phyloP scores from a whole-genome alignment of 371 early-diverging fungal genomes.

The Actinomortierella wolfii region DNA sequence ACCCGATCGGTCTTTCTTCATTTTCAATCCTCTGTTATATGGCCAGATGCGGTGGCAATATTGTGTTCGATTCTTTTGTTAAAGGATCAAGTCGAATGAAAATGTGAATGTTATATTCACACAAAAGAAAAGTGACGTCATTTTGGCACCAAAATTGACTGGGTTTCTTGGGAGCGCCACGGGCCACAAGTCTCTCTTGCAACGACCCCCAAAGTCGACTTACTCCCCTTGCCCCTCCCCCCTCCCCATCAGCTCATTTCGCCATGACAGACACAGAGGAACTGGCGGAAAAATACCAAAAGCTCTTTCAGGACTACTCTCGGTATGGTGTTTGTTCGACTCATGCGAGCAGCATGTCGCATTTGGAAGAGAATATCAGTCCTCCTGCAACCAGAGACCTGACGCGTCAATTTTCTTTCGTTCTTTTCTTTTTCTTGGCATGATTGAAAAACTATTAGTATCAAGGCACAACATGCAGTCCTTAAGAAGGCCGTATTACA shows the following conservation, averaged over 20 bases:
- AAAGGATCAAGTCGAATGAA: neutral
- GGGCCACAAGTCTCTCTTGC: too few relatives aligned
- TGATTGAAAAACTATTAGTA: conserved; percentile 33
- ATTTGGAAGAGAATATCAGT: neutral
- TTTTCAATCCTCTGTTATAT: conserved; percentile 37
- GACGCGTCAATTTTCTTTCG: neutral
- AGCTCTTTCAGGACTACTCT: conserved; percentile 64
- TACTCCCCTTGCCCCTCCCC: too few relatives aligned
- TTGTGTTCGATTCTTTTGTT: conserved; percentile 41
- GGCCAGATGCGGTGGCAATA: conserved; percentile 43
- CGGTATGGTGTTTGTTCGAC: conserved; percentile 44
- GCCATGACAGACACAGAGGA: conserved; percentile 56
- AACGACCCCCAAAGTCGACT: too few relatives aligned
- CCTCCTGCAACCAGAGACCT: neutral
- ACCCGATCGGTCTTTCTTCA: conserved; percentile 35
- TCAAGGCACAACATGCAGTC: conserved; percentile 67
- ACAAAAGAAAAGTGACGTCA: conserved; percentile 7
- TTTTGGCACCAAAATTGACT: too few relatives aligned
- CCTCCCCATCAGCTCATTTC: neutral
- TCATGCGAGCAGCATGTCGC: neutral
- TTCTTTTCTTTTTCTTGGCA: neutral
- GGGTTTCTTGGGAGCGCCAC: too few relatives aligned
- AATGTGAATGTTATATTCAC: neutral
- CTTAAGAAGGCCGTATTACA: conserved; percentile 67
- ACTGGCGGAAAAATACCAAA: conserved; percentile 62